A percentile compares a stretch with the other conserved stretches of the same genome.
Conservation (phyloP, 1,139 yeast species). For the Candida labiduridarum region DNA sequence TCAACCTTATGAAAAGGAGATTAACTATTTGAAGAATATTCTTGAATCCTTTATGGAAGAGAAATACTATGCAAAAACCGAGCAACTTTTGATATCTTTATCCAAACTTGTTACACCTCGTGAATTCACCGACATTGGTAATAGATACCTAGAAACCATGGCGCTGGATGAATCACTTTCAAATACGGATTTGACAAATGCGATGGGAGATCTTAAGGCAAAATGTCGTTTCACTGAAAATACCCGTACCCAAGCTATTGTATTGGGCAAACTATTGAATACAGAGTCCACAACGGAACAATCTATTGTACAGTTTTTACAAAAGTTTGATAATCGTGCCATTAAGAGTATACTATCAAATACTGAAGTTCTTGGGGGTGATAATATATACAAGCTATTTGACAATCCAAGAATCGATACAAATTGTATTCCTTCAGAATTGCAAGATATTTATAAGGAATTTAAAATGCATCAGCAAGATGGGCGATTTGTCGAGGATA, state of each 20-base stretch:
- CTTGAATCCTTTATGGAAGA: conserved; percentile 44
- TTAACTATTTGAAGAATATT: conserved; percentile 13
- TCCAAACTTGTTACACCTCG: conserved; percentile 36
- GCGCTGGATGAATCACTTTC: conserved; percentile 29
- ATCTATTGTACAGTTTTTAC: conserved; percentile 5
- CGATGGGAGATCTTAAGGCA: conserved; percentile 28
- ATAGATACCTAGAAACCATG: conserved; percentile 41
- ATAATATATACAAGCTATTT: conserved; percentile 52
- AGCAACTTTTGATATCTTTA: conserved; percentile 60
- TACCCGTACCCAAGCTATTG: conserved; percentile 51
- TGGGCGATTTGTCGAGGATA: conserved; percentile 18
- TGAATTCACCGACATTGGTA: conserved; percentile 37
- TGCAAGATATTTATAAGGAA: conserved; percentile 30
- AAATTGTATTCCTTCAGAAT: conserved; percentile 38
- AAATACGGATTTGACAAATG: conserved; percentile 30
- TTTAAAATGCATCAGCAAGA: conserved; percentile 14
- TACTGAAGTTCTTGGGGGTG: conserved; percentile 69
- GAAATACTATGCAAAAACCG: conserved; percentile 72
- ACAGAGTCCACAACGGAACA: conserved; percentile 4
- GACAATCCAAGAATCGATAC: conserved; percentile 25
- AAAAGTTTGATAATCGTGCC: conserved; percentile 5
- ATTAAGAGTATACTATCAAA: conserved; percentile 53
- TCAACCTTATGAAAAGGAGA: conserved; percentile 13
- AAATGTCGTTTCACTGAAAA: conserved; percentile 37
- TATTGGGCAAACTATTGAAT: conserved; percentile 24